Evolutionary conservation across 768 basidiomycete genomes (phyloP).

Genomic region (Pluteus cervinus): DNA sequence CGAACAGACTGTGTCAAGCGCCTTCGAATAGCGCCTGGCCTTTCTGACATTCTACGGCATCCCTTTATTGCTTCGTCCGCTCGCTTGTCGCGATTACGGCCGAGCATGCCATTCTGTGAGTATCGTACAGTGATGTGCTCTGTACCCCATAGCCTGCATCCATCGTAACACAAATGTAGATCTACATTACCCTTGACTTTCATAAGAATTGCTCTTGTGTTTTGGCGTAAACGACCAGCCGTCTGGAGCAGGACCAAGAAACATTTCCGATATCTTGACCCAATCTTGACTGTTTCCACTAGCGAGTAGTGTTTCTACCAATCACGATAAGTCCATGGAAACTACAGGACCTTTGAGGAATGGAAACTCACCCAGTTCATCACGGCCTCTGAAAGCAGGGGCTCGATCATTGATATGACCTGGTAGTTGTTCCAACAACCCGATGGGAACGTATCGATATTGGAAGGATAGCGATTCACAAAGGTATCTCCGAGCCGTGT

Average conservation of each 20-base stretch:
- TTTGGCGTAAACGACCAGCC: constrained; percentile 86
- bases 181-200: constrained; percentile 35
- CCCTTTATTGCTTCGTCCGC: too few relatives aligned
- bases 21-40: too few relatives aligned
- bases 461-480: constrained; percentile 96
- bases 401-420: constrained; percentile 86
- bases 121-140: too few relatives aligned
- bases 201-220: constrained; percentile 87
- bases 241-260: constrained; percentile 82
- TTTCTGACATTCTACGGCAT: too few relatives aligned
- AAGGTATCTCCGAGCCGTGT: constrained; percentile 87
- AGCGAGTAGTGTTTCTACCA: constrained; percentile 76
- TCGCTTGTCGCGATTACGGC: too few relatives aligned
- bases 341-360: not conserved
- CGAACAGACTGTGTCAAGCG: too few relatives aligned
- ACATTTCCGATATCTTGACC: constrained; percentile 95
- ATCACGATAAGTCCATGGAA: constrained; percentile 1
- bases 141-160: not conserved
- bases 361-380: constrained; percentile 70
- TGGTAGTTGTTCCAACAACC: constrained; percentile 79
- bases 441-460: constrained; percentile 93
- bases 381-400: constrained; percentile 79
- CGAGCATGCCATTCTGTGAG: too few relatives aligned
- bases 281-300: constrained; percentile 79
- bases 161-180: constrained; percentile 1